These are phyloP conservation scores for Scutellaria baicalensis DNA, from an alignment of 257 asterid genomes.

Conservation along the genomic window DNA sequence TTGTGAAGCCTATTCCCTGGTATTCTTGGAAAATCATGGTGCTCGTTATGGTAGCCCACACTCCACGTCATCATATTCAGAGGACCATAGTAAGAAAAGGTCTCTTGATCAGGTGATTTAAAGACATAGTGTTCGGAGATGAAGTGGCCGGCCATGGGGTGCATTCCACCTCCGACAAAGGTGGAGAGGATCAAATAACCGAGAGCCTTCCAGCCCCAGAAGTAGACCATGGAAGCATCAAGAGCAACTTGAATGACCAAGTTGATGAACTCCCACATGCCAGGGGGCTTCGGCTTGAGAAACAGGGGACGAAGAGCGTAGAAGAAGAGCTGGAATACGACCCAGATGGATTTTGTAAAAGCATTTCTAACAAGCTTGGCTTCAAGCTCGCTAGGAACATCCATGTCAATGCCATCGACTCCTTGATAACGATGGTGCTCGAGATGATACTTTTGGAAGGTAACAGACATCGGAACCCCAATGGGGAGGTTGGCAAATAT, in stretches of 20 bases:
- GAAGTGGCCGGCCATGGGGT: slow-evolving; percentile 96
- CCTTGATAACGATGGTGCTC: slow-evolving; percentile 98
- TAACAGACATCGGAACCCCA: slow-evolving; percentile 93
- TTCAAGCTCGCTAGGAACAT: slow-evolving; percentile 65
- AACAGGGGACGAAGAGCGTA: slow-evolving; percentile 87
- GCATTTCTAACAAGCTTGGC: slow-evolving; percentile 50
- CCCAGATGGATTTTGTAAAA: slow-evolving; percentile 71
- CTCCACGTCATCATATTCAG: slow-evolving; percentile 83
- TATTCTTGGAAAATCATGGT: slow-evolving; percentile 94
- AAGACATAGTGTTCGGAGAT: slow-evolving; percentile 89
- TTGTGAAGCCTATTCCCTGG: slow-evolving; percentile 79
- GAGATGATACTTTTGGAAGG: slow-evolving; percentile 95
- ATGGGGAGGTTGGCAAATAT: slow-evolving; percentile 89
- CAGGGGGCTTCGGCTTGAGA: slow-evolving; percentile 93
- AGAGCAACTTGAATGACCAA: slow-evolving; percentile 53
- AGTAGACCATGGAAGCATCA: slow-evolving; percentile 56
- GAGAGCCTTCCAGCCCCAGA: slow-evolving; percentile 77
- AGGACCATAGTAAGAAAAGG: slow-evolving; percentile 88
- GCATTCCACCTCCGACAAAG: slow-evolving; percentile 93
- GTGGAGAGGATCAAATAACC: slow-evolving; percentile 82
- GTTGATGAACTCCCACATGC: slow-evolving; percentile 80
- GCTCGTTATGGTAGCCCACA: slow-evolving; percentile 94
- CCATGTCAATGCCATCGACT: slow-evolving; percentile 92
- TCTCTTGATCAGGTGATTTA: slow-evolving; percentile 60
- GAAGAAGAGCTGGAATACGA: slow-evolving; percentile 71